Conservation (phyloP, 192 early-diverging fungal genomes). For the Chytriomyces confervae region DNA sequence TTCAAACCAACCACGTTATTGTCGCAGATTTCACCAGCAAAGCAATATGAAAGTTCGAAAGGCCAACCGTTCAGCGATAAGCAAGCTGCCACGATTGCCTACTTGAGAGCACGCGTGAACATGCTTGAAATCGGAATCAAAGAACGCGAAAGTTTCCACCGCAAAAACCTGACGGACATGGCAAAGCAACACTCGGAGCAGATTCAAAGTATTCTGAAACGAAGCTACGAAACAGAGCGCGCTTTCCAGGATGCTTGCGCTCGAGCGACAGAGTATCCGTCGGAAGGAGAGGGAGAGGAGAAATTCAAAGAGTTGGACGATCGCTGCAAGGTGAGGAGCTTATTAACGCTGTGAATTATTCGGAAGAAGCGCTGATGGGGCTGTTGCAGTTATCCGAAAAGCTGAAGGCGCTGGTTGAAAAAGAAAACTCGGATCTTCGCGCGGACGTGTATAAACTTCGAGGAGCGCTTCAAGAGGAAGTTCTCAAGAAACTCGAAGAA, state of each 20-base stretch:
- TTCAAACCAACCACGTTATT: too few relatives aligned
- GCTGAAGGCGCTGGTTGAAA: slow-evolving; percentile 48
- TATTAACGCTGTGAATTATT: background rate
- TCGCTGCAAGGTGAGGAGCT: slow-evolving; percentile 40
- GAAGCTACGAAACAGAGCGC: slow-evolving; percentile 55
- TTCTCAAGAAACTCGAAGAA: slow-evolving; percentile 44
- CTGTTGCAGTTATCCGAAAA: slow-evolving; percentile 49
- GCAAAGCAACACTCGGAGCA: slow-evolving; percentile 55
- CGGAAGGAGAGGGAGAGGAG: slow-evolving; percentile 13
- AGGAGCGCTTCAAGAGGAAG: slow-evolving; percentile 50
- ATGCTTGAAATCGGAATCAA: slow-evolving; percentile 45
- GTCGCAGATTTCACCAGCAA: too few relatives aligned
- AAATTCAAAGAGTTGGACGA: slow-evolving; percentile 41
- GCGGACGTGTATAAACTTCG: slow-evolving; percentile 51
- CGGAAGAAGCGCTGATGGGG: background rate
- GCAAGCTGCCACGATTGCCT: slow-evolving; percentile 46
- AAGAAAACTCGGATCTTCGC: slow-evolving; percentile 48
- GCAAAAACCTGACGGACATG: slow-evolving; percentile 52
- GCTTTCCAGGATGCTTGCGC: slow-evolving; percentile 38
- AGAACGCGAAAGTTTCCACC: slow-evolving; percentile 55
- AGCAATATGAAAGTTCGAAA: background rate
- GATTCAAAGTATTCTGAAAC: slow-evolving; percentile 50
- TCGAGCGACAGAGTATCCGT: slow-evolving; percentile 3
- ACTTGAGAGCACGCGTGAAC: slow-evolving; percentile 55
- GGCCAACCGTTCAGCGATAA: slow-evolving; percentile 20